Evolutionary conservation across 352 stramenopile genomes (phyloP).

Genomic region (Globisporangium iwayamae): DNA sequence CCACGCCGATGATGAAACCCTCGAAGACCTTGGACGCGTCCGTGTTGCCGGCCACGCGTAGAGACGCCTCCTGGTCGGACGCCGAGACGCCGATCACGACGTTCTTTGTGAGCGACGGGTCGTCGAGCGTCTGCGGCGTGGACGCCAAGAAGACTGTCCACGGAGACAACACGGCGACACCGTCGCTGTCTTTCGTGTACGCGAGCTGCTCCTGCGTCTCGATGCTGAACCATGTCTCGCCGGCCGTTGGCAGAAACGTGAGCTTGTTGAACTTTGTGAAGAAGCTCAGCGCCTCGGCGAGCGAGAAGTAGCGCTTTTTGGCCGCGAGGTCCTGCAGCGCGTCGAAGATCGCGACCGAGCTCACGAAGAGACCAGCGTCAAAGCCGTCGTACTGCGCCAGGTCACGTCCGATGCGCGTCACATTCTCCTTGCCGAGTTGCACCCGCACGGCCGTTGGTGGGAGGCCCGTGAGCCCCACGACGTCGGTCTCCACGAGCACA

Average conservation of each 20-base stretch:
- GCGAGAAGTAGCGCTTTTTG: constrained; percentile 71
- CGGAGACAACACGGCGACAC: constrained; percentile 55
- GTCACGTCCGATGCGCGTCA: constrained; percentile 58
- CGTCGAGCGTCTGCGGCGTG: constrained; percentile 35
- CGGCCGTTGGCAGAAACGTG: constrained; percentile 56
- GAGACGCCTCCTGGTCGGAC: constrained; percentile 51
- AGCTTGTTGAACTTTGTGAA: constrained; percentile 68
- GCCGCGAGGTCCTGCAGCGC: constrained; percentile 53
- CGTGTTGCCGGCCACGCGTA: constrained; percentile 62
- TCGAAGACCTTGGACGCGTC: constrained; percentile 52
- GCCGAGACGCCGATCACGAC: constrained; percentile 72
- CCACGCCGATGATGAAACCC: constrained; percentile 69
- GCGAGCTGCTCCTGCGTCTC: constrained; percentile 79
- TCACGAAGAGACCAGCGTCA: constrained; percentile 72
- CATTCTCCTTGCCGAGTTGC: constrained; percentile 49
- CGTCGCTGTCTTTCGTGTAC: constrained; percentile 72
- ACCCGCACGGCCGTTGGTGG: constrained; percentile 61
- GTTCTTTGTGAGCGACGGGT: constrained; percentile 60
- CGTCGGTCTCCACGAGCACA: constrained; percentile 72
- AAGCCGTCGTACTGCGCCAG: constrained; percentile 57
- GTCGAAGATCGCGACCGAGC: constrained; percentile 63
- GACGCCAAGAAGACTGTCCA: constrained; percentile 79
- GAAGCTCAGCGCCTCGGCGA: constrained; percentile 66
- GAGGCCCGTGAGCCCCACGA: constrained; percentile 54
- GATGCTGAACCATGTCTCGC: constrained; percentile 82